A percentile compares a stretch with the other conserved stretches of the same genome.
These are phyloP conservation scores for Coccomyxa sp. DNA, from an alignment of 139 green algal species.

Conservation along the genomic window DNA sequence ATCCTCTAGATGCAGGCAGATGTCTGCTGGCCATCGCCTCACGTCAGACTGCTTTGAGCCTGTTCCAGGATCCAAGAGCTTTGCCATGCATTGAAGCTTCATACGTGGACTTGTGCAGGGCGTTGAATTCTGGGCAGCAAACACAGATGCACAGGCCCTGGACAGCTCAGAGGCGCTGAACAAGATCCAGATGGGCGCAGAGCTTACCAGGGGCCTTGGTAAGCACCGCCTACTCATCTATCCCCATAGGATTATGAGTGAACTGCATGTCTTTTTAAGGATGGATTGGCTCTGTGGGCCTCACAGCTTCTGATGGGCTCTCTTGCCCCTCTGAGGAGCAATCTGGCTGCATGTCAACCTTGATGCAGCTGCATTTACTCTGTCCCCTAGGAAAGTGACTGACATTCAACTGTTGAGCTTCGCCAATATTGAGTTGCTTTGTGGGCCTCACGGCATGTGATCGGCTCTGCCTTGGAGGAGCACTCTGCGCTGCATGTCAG, in stretches of 20 bases:
- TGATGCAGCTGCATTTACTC: background rate
- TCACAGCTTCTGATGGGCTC: background rate
- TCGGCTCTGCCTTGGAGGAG: too few relatives aligned
- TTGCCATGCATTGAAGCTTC: too few relatives aligned
- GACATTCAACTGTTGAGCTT: background rate
- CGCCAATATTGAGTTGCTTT: too few relatives aligned
- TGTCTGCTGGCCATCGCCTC: too few relatives aligned
- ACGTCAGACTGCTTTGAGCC: too few relatives aligned
- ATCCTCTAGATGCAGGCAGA: too few relatives aligned
- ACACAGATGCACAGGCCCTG: conserved; percentile 96
- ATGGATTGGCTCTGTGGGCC: background rate
- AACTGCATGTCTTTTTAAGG: too few relatives aligned
- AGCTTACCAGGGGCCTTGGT: conserved; percentile 89
- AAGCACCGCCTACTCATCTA: background rate
- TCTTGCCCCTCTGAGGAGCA: background rate
- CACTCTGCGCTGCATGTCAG: too few relatives aligned
- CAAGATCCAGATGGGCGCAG: conserved; percentile 88
- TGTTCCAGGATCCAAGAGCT: too few relatives aligned
- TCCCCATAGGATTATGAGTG: too few relatives aligned
- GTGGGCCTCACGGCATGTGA: too few relatives aligned
- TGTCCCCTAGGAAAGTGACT: background rate
- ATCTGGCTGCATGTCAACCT: background rate
- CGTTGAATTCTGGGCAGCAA: conserved; percentile 91
- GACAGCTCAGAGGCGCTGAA: conserved; percentile 74
- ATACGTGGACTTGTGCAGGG: conserved; percentile 48